These are phyloP conservation scores for Symbiodinium natans DNA, from an alignment of 73 alveolate genomes.

Conservation along the genomic window DNA sequence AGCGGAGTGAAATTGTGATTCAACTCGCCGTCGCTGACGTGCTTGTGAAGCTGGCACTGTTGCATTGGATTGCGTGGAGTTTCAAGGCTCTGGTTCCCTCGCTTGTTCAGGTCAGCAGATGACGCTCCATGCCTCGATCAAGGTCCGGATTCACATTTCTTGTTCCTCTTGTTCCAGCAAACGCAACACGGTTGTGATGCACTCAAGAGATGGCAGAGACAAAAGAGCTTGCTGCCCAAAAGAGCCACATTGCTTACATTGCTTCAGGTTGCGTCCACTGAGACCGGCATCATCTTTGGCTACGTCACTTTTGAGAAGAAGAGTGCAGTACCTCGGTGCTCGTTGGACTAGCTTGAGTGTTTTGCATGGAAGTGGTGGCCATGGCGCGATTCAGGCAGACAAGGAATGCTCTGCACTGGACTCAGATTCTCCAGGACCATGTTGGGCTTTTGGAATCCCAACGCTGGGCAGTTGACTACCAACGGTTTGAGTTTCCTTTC, in stretches of 20 bases:
- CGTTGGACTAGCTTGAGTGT: not conserved
- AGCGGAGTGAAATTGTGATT: not conserved
- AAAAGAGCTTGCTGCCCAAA: not conserved
- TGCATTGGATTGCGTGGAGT: not conserved
- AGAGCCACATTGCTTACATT: not conserved
- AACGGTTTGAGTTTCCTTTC: too few relatives aligned
- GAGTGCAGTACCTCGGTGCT: slow-evolving; percentile 94
- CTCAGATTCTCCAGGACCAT: not conserved
- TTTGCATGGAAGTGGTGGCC: not conserved
- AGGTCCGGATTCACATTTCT: slow-evolving; percentile 73
- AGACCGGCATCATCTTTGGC: slow-evolving; percentile 98
- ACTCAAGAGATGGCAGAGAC: too few relatives aligned
- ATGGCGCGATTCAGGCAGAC: slow-evolving; percentile 29
- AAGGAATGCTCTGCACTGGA: slow-evolving; percentile 70
- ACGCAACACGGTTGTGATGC: too few relatives aligned
- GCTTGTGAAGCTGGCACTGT: not conserved
- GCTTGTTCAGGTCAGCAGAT: slow-evolving; percentile 70
- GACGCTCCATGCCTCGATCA: slow-evolving; percentile 96
- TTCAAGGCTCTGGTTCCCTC: not conserved
- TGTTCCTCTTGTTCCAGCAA: not conserved
- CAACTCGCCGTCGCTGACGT: not conserved
- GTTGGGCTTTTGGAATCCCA: too few relatives aligned
- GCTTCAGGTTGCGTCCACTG: slow-evolving; percentile 95
- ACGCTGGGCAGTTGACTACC: too few relatives aligned
- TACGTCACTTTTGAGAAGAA: slow-evolving; percentile 97